Evolutionary conservation across 495 filamentous ascomycete species (phyloP), one percentile per base, ranked within the genome.

Genomic region (Aspergillus asperescens): DNA sequence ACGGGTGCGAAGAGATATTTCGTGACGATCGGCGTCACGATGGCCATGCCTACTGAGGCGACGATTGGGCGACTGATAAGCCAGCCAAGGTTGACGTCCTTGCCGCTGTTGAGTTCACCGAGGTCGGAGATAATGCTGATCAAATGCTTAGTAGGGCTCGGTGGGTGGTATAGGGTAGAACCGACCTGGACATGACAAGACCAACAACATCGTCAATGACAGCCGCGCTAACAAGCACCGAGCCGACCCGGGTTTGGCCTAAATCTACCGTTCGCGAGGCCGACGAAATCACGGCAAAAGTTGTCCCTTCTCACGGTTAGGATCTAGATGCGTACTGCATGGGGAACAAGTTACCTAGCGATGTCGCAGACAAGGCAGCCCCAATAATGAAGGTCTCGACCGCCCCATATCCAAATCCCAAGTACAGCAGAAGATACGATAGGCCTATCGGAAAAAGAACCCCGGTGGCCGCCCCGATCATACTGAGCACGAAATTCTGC

Each of bases 161-260:
- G 16, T 12, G 9, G 10, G 4, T 15, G 31, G 7, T 28, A n/a
- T n/a, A n/a, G n/a, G 40, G 27, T 25, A 41, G 15, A 25, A 16
- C 0, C 9, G 13, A 67, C 62, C 85, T 81, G n/a, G 86, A 79
- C 73, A 90, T 82, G 7, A 91, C 78, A 24, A 91, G 70, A 0
- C 87, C 87, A n/a, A 86, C 75, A 0, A 93, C 84, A 69, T 90
- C 88, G 63, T 91, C 88, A 59, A 93, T 80, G 69, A 92, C 84
- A 19, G 87, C 88, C 2, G 85, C 87, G 50, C 79, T 82, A 25
- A 70, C 60, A 12, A 70, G 62, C 2, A 70, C 50, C 2, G 67
- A 64, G 2, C 67, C 67, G 8, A 70, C 67, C 18, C 63, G 50
- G 5, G 67, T 70, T 27, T 70, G 59, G 0, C 57, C 54, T 5